These are phyloP conservation scores for Psilocybe tampanensis DNA, from an alignment of 768 basidiomycete species.

Conservation along the genomic window DNA sequence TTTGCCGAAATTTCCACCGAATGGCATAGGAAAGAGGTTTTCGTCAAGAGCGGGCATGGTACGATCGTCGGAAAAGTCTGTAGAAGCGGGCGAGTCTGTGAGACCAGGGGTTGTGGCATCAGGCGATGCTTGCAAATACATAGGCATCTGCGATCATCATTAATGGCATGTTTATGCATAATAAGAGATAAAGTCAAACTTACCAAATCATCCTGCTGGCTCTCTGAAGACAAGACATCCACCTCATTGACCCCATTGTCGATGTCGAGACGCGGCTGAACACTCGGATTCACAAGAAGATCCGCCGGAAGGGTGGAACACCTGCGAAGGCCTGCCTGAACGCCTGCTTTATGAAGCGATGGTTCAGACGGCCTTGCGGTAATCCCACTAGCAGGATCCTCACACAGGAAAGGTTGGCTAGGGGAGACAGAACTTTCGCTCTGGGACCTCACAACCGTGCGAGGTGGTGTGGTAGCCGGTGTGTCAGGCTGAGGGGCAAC, in stretches of 20 bases:
- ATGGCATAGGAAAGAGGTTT: conserved; percentile 50
- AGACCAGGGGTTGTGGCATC: conserved; percentile 61
- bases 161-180: not conserved
- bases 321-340: conserved; percentile 33
- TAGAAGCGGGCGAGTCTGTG: conserved; percentile 61
- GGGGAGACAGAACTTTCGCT: conserved; percentile 45
- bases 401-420: conserved; percentile 26
- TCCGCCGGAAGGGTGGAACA: conserved; percentile 38
- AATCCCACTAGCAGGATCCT: not conserved
- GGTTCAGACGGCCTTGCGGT: not conserved
- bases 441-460: conserved; percentile 49
- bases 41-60: conserved; percentile 52
- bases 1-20: conserved; percentile 3
- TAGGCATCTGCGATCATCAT: not conserved
- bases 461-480: conserved; percentile 24
- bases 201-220: not conserved
- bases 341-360: not conserved
- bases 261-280: not conserved
- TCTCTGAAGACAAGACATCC: too few species aligned
- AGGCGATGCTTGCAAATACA: conserved; percentile 19
- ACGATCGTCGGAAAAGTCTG: conserved; percentile 54
- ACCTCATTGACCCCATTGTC: too few species aligned
- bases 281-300: not conserved
- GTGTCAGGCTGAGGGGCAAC: not conserved
- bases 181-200: not conserved